These are phyloP conservation scores for Maudiozyma bulderi DNA, from an alignment of 805 yeast genomes.

Conservation along the genomic window DNA sequence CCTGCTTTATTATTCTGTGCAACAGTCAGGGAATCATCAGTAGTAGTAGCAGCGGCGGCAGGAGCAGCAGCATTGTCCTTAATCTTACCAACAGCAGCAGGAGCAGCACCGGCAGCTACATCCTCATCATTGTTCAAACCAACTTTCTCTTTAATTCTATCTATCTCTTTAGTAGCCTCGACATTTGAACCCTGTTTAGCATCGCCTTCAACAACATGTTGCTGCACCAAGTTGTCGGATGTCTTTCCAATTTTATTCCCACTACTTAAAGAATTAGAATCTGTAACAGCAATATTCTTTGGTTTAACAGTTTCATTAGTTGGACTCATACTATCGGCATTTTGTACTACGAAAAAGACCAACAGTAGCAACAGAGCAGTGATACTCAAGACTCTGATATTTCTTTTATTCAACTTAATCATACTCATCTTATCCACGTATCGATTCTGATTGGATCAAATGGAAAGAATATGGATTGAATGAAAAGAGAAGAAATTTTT, in stretches of 20 bases:
- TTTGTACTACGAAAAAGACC: slow-evolving; percentile 21
- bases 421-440: slow-evolving; percentile 2
- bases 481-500: no score
- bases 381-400: slow-evolving; percentile 19
- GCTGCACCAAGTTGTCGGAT: background rate
- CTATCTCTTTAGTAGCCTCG: slow-evolving; percentile 11
- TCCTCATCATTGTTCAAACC: slow-evolving; percentile 4
- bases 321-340: slow-evolving; percentile 10
- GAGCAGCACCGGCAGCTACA: background rate
- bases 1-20: slow-evolving; percentile 10
- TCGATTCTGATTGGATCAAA: no score
- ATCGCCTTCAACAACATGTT: background rate
- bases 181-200: background rate
- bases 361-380: slow-evolving; percentile 19
- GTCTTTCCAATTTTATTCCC: background rate
- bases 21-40: slow-evolving; percentile 8
- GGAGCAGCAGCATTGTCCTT: background rate
- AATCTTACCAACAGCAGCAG: background rate
- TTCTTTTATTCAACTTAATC: slow-evolving; percentile 17
- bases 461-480: no score
- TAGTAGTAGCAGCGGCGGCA: slow-evolving; percentile 4
- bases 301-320: background rate
- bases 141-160: slow-evolving; percentile 15
- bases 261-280: background rate
- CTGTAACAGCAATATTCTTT: background rate